phyloP scores from a whole-genome alignment of 306 rosid species.

The Malus fusca region DNA sequence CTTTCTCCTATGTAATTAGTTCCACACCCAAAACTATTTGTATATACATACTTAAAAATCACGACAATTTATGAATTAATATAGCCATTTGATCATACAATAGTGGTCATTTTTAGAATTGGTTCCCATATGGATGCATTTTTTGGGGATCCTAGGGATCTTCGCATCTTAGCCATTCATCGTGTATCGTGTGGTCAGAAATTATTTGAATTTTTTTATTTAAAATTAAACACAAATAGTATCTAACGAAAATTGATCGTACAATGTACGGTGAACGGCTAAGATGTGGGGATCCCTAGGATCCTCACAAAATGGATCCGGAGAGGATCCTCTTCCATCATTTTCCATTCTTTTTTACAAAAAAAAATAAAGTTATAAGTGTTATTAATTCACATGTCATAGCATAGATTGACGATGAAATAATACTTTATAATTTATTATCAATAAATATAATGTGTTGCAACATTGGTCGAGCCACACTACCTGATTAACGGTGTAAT shows the following conservation, averaged over 20 bases:
- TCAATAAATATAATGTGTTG: background rate
- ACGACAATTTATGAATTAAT: background rate
- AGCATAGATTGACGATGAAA: background rate
- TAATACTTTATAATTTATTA: background rate
- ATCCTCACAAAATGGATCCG: no score
- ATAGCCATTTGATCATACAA: background rate
- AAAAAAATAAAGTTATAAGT: background rate
- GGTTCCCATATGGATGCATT: no score
- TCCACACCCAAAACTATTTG: slow-evolving; percentile 14
- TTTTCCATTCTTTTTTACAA: no score
- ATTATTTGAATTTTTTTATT: no score
- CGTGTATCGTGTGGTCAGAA: no score
- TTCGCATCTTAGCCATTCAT: no score
- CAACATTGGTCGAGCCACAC: background rate
- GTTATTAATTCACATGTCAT: background rate
- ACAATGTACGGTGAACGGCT: no score
- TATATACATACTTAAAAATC: background rate
- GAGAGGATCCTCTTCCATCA: no score
- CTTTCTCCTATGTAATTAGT: slow-evolving; percentile 17
- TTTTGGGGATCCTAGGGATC: no score
- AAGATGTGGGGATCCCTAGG: no score
- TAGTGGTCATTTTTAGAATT: background rate
- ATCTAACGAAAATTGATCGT: no score
- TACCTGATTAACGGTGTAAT: background rate
- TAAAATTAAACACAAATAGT: no score